Evolutionary conservation across 2,329 filamentous ascomycete species (phyloP).

Genomic region (Colletotrichum tamarilloi): DNA sequence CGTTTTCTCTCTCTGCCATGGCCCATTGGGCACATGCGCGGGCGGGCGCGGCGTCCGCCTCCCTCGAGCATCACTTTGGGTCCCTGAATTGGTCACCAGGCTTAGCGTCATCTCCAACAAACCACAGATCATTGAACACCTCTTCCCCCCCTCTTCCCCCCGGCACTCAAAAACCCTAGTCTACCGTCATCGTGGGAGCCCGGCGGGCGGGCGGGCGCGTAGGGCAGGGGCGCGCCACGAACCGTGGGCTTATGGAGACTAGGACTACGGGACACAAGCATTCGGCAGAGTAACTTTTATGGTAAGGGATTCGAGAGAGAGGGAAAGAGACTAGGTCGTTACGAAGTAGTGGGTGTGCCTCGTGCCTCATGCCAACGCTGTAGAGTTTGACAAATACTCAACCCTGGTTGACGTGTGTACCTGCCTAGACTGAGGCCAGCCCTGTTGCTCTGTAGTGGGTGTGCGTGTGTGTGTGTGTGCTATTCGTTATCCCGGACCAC

Average conservation of each 20-base stretch:
- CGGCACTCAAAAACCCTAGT: slow-evolving; percentile 11
- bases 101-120: background rate
- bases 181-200: slow-evolving; percentile 12
- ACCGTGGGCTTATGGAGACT: background rate
- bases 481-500: background rate
- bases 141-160: background rate
- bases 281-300: background rate
- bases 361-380: background rate
- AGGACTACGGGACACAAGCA: background rate
- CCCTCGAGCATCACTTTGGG: background rate
- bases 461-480: no score
- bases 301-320: background rate
- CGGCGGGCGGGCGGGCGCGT: slow-evolving; percentile 9
- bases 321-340: background rate
- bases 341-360: background rate
- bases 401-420: background rate
- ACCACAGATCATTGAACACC: background rate
- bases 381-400: background rate
- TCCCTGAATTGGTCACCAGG: background rate
- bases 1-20: background rate
- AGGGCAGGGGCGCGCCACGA: slow-evolving; percentile 3
- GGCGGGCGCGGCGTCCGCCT: background rate
- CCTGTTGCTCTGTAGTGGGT: no score
- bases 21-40: background rate
- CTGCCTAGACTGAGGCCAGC: background rate